A percentile compares a stretch with the other conserved stretches of the same genome.
These are phyloP conservation scores for Leccinum rimulosum DNA, from an alignment of 768 basidiomycete species.

Conservation along the genomic window DNA sequence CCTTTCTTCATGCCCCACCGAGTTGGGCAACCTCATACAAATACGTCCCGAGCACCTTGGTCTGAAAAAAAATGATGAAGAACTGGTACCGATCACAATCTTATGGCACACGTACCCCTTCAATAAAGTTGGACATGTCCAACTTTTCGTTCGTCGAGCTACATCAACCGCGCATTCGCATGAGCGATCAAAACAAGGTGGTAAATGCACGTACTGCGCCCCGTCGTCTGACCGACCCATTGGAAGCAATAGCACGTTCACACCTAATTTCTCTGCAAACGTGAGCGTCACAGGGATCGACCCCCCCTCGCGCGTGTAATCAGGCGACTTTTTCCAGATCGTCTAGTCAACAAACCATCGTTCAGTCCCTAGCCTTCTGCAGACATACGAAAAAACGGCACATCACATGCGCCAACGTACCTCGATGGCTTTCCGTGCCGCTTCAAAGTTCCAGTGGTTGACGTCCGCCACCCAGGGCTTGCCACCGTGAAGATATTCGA, in stretches of 20 bases:
- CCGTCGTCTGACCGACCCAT: conserved; percentile 96
- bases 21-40: conserved; percentile 31
- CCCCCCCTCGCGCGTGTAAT: conserved; percentile 89
- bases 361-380: neutral
- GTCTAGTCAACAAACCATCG: conserved; percentile 10
- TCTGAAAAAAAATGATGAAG: conserved; percentile 18
- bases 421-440: conserved; percentile 84
- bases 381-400: neutral
- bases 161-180: neutral
- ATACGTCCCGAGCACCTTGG: conserved; percentile 34
- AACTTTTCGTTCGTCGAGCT: conserved; percentile 96
- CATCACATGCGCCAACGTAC: conserved; percentile 30
- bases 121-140: conserved; percentile 84
- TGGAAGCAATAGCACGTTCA: conserved; percentile 86
- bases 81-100: neutral
- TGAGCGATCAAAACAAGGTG: neutral
- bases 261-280: conserved; percentile 83
- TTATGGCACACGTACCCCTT: conserved; percentile 54
- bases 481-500: conserved; percentile 77
- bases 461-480: conserved; percentile 87
- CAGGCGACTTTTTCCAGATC: conserved; percentile 72
- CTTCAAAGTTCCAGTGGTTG: conserved; percentile 92
- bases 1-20: conserved; percentile 11
- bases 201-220: conserved; percentile 63
- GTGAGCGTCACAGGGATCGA: conserved; percentile 93